Evolutionary conservation across 2,329 filamentous ascomycete genomes (phyloP), one percentile per base, ranked within the genome.

Genomic region (Didymella exigua): DNA sequence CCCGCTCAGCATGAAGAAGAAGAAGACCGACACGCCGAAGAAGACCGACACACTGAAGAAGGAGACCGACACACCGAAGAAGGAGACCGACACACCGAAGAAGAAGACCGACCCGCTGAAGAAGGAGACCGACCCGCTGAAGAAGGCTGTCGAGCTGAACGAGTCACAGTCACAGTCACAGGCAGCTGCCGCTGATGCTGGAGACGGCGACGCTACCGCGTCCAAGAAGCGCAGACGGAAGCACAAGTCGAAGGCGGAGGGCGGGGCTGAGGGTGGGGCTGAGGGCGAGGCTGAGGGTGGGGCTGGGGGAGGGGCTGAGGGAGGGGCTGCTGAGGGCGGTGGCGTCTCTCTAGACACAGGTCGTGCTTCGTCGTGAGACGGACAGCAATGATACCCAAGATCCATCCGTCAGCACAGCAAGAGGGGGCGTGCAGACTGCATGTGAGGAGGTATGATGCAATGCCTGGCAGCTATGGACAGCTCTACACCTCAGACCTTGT

Each of bases 1-100:
- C 71, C 89, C 89, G 8, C 75, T 91, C 49, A 84, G 87, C 45
- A 80, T 89, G 47, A 89, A 88, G 78, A 91, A 90, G 76, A 62
- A 82, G 24, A 89, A 88, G 78, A 85, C 84, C 40, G 60, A 63
- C 31, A 57, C 63, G 19, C 30, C 47, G 16, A 50, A 56, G 23
- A 30, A 50, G 46, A 19, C 59, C 14, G 54, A 42, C 36, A 36
- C 58, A 13, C 31, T 61, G n/a, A 67, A 65, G 54, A 58, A 61
- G 37, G 23, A 60, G n/a, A n/a, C n/a, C n/a, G n/a, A n/a, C n/a
- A n/a, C n/a, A n/a, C n/a, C n/a, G 78, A 91, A 90, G 76, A 62
- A 82, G 24, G 89, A 88, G 78, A 85, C 84, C 40, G 60, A 63
- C 31, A 57, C 63, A 21, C 30, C 47, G 16, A 50, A 56, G 23